phyloP scores from a whole-genome alignment of 257 asterid genomes.

The Solanum acaule region DNA sequence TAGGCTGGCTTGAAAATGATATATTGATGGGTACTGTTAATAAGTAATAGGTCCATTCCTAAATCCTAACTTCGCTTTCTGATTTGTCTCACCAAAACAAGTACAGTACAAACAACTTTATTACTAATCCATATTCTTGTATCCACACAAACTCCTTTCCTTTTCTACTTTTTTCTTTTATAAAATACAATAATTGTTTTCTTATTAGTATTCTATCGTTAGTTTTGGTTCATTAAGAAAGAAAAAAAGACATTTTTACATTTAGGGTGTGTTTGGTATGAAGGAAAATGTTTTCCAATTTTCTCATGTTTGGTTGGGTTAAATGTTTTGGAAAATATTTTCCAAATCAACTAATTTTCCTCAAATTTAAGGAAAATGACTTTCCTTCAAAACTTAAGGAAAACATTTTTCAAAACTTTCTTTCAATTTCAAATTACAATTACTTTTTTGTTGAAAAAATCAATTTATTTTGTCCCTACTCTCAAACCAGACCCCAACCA shows the following conservation, averaged over 20 bases:
- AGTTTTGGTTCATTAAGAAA: not conserved
- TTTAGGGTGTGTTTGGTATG: too few relatives aligned
- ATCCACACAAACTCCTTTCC: not conserved
- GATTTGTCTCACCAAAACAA: not conserved
- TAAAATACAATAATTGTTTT: not conserved
- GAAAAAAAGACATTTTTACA: not conserved
- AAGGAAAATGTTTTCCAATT: too few relatives aligned
- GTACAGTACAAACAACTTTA: not conserved
- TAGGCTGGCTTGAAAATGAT: not conserved
- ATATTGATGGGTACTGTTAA: not conserved
- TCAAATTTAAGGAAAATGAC: too few relatives aligned
- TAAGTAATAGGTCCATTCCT: not conserved
- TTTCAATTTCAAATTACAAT: too few relatives aligned
- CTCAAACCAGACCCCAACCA: too few relatives aligned
- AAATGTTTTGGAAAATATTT: too few relatives aligned
- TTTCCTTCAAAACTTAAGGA: too few relatives aligned
- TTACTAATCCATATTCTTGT: not conserved
- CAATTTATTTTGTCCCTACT: too few relatives aligned
- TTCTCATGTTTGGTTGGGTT: too few relatives aligned
- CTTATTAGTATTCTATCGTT: not conserved
- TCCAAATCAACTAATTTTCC: too few relatives aligned
- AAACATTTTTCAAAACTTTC: too few relatives aligned
- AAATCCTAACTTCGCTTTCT: not conserved
- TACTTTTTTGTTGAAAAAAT: too few relatives aligned
- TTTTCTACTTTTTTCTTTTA: not conserved